phyloP scores from a whole-genome alignment of 2,329 filamentous ascomycete species.

The Hypoxylon sp. region DNA sequence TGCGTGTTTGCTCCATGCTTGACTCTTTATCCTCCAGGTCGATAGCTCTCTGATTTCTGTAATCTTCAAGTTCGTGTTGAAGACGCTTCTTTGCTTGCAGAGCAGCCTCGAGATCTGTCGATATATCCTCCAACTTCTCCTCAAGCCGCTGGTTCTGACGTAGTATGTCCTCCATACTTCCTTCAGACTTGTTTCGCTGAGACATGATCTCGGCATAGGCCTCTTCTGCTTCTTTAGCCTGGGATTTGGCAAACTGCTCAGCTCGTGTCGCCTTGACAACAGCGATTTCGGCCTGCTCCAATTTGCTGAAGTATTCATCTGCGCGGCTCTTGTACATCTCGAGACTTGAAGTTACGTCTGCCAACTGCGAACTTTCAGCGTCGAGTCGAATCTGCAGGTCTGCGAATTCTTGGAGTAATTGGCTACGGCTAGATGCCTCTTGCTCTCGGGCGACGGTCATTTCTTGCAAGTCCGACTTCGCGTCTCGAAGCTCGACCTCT shows the following conservation, averaged over 20 bases:
- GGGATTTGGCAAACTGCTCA: constrained; percentile 93
- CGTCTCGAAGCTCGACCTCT: constrained; percentile 90
- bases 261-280: constrained; percentile 93
- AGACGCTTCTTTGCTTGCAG: constrained; percentile 93
- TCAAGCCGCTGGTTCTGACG: constrained; percentile 91
- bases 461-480: constrained; percentile 86
- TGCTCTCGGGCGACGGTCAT: constrained; percentile 84
- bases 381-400: constrained; percentile 95
- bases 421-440: constrained; percentile 87
- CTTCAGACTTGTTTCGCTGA: constrained; percentile 91
- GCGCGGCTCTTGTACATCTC: constrained; percentile 91
- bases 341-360: constrained; percentile 87
- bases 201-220: constrained; percentile 91
- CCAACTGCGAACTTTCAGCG: constrained; percentile 85
- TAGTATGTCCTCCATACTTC: constrained; percentile 88
- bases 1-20: constrained; percentile 95
- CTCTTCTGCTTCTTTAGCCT: constrained; percentile 92
- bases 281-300: constrained; percentile 96
- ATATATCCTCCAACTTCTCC: constrained; percentile 90
- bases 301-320: constrained; percentile 96
- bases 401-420: constrained; percentile 91
- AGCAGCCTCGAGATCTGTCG: constrained; percentile 88
- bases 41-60: constrained; percentile 92
- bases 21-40: constrained; percentile 98
- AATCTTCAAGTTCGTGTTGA: constrained; percentile 97